These are phyloP conservation scores for Coniferiporia weirii DNA, from an alignment of 1,284 basidiomycete species.

Conservation along the genomic window DNA sequence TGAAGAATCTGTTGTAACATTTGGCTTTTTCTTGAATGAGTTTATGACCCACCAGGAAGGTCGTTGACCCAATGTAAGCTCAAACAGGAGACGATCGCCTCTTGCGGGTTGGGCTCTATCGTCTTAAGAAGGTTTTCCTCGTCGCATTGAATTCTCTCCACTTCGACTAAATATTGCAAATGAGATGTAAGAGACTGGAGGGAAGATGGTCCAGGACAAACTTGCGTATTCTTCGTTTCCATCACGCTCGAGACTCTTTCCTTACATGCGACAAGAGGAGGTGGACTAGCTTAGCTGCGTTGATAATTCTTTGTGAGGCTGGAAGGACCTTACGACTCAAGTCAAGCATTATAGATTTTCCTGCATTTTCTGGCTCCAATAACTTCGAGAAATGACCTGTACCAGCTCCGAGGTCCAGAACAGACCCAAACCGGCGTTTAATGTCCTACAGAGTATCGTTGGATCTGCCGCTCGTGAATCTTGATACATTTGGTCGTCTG, in stretches of 20 bases:
- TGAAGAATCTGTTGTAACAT: slow-evolving; percentile 25
- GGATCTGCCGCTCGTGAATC: neutral
- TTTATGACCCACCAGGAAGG: slow-evolving; percentile 67
- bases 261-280: slow-evolving; percentile 32
- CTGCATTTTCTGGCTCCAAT: slow-evolving; percentile 66
- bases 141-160: slow-evolving; percentile 70
- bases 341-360: slow-evolving; percentile 85
- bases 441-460: slow-evolving; percentile 65
- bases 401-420: slow-evolving; percentile 94
- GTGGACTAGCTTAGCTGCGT: neutral
- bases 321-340: slow-evolving; percentile 58
- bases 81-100: slow-evolving; percentile 89
- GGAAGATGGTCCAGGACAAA: slow-evolving; percentile 27
- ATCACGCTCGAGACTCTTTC: slow-evolving; percentile 65
- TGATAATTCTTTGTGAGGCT: neutral
- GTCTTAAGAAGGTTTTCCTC: slow-evolving; percentile 69
- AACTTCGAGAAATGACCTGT: slow-evolving; percentile 88
- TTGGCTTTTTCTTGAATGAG: neutral
- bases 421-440: slow-evolving; percentile 73
- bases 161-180: slow-evolving; percentile 45
- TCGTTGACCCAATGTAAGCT: slow-evolving; percentile 98
- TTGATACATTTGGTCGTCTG: neutral
- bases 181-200: slow-evolving; percentile 12
- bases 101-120: slow-evolving; percentile 73
- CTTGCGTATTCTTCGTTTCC: slow-evolving; percentile 72